Percentiles rank a stretch among this genome's conserved stretches.
These are phyloP conservation scores for Aspergillus calidoustus DNA, from an alignment of 2,329 filamentous ascomycete species.

Conservation along the genomic window DNA sequence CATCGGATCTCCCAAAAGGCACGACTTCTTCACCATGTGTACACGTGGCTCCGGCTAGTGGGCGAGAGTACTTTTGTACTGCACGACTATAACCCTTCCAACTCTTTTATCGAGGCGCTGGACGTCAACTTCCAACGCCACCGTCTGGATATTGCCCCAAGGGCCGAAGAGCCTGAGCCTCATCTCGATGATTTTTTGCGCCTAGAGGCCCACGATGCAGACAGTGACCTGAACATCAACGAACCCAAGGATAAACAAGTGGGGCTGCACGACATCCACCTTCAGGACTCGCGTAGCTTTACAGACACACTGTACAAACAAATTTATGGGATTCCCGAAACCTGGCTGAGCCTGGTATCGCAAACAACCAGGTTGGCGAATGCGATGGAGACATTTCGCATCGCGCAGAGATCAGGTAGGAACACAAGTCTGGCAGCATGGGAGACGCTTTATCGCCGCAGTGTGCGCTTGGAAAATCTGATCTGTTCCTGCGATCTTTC, in stretches of 20 bases:
- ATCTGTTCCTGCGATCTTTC: slow-evolving; percentile 37
- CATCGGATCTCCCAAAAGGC: slow-evolving; percentile 42
- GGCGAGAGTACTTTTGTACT: slow-evolving; percentile 42
- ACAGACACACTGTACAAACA: slow-evolving; percentile 44
- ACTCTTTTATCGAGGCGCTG: slow-evolving; percentile 28
- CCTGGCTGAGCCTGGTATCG: slow-evolving; percentile 50
- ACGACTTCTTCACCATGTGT: slow-evolving; percentile 46
- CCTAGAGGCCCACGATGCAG: slow-evolving; percentile 38
- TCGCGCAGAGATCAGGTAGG: slow-evolving; percentile 22
- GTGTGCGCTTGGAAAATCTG: slow-evolving; percentile 38
- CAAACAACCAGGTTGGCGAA: slow-evolving; percentile 51
- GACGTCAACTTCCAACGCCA: slow-evolving; percentile 10
- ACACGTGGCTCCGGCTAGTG: slow-evolving; percentile 43
- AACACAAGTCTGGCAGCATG: slow-evolving; percentile 28
- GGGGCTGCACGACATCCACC: slow-evolving; percentile 46
- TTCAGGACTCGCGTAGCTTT: slow-evolving; percentile 41
- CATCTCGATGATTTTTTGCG: slow-evolving; percentile 48
- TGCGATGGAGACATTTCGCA: slow-evolving; percentile 34
- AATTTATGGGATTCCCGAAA: slow-evolving; percentile 51
- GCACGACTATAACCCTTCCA: slow-evolving; percentile 33
- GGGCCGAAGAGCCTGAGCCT: neutral
- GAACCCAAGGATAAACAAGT: slow-evolving; percentile 40
- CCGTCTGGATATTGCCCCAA: neutral
- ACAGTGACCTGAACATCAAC: slow-evolving; percentile 46
- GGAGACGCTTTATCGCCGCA: slow-evolving; percentile 35